Evolutionary conservation across 345 rosid species (phyloP), one percentile per base, ranked within the genome.

Genomic region (Eucalyptus regnans): DNA sequence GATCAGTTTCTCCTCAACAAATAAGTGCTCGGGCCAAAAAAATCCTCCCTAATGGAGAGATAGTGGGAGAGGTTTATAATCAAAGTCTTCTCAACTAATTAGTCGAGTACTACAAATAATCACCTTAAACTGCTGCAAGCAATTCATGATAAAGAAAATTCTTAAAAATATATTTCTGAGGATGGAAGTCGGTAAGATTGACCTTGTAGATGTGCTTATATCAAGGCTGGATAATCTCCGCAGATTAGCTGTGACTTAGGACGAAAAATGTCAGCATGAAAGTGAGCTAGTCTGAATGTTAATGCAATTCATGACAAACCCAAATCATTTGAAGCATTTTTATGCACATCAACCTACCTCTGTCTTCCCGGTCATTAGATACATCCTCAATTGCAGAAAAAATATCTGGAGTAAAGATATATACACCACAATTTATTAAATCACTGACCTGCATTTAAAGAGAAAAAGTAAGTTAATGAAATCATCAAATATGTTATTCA

Each of bases 361-460:
- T 93, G 43, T 93, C 97, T 91, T 94, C 94, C 90, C 91, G 91
- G 80, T 93, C 93, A 64, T 83, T 80, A 54, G 90, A 93, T 86
- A 94, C 96, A 89, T 89, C 96, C 68, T 96, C 92, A 87, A 96
- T 96, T 88, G 95, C 94, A 88, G 92, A 90, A 91, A 96, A 95
- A 54, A 96, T 94, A 81, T 92, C 93, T 7, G 97, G 94, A 9
- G 94, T 94, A 91, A 97, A 97, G 64, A 97, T 90, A 79, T 96
- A 97, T 71, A 97, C 97, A 90, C 97, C 98, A 86, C 98, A 97
- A 89, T 97, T 96, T 84, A 97, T 95, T 90, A 94, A 90, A 93
- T 96, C 97, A 91, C 97, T 97, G 15, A 97, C 98, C 98, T 96
- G 95, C 95, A 92, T 50, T 33, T 15, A 31, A 85, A 18, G 43